These are phyloP conservation scores for Xylariales sp. DNA, from an alignment of 2,329 filamentous ascomycete genomes.

Conservation along the genomic window DNA sequence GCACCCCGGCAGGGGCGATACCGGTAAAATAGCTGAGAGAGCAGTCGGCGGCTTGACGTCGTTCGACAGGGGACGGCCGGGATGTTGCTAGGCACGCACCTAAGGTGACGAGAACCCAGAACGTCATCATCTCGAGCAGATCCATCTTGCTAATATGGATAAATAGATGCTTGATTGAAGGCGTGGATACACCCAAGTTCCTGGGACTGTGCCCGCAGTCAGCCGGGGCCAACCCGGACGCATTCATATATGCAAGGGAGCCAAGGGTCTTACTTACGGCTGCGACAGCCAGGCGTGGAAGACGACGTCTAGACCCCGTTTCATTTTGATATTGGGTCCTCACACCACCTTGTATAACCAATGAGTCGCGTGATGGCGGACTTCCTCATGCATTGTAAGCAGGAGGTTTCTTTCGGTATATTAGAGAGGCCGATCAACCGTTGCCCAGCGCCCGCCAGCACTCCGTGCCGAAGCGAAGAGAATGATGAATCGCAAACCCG, in stretches of 20 bases:
- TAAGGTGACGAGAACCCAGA: conserved; percentile 27
- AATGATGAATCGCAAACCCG: background rate
- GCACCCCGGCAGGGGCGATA: conserved; percentile 38
- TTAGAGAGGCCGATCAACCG: background rate
- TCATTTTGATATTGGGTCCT: conserved; percentile 15
- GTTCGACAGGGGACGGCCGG: conserved; percentile 15
- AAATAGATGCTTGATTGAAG: conserved; percentile 10
- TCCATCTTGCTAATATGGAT: conserved; percentile 21
- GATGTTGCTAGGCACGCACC: conserved; percentile 24
- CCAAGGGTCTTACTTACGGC: conserved; percentile 19
- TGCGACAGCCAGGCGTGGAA: conserved; percentile 7
- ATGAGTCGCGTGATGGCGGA: conserved; percentile 21
- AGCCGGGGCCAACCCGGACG: background rate
- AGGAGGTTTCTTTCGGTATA: conserved; percentile 3
- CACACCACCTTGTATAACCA: conserved; percentile 12
- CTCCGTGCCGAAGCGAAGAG: background rate
- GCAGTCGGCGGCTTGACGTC: conserved; percentile 39
- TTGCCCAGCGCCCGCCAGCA: background rate
- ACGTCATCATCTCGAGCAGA: conserved; percentile 19
- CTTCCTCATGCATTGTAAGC: conserved; percentile 26
- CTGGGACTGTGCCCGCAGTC: conserved; percentile 1
- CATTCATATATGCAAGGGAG: conserved; percentile 20
- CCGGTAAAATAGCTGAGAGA: conserved; percentile 39
- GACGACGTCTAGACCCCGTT: conserved; percentile 11
- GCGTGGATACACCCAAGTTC: conserved; percentile 14